A percentile compares a stretch with the other conserved stretches of the same genome.
Evolutionary conservation across 2,329 filamentous ascomycete species (phyloP).

Genomic region (Zasmidium citrigriseum): DNA sequence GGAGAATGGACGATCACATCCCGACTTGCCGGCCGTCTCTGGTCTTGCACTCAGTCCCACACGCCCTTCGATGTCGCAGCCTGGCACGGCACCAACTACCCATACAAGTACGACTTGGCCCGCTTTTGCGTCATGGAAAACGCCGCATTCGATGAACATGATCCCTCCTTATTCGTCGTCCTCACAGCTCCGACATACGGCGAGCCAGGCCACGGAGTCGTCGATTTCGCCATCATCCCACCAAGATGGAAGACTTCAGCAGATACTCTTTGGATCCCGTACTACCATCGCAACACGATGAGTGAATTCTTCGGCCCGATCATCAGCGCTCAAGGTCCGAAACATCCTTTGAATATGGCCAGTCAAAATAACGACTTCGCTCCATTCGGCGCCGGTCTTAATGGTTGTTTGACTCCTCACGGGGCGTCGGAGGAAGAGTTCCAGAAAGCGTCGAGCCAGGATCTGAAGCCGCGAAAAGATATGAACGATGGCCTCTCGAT

Average conservation of each 20-base stretch:
- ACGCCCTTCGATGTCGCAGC: conserved; percentile 69
- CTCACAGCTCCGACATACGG: conserved; percentile 58
- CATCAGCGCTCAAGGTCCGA: conserved; percentile 56
- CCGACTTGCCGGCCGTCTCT: conserved; percentile 11
- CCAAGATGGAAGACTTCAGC: conserved; percentile 68
- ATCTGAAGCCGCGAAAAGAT: conserved; percentile 15
- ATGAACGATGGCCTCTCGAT: conserved; percentile 12
- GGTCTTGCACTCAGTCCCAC: conserved; percentile 51
- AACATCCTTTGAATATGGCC: conserved; percentile 32
- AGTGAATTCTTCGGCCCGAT: conserved; percentile 64
- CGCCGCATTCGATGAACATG: conserved; percentile 62
- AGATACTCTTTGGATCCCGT: conserved; percentile 70
- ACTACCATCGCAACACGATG: conserved; percentile 69
- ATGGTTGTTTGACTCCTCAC: conserved; percentile 15
- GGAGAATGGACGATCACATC: conserved; percentile 16
- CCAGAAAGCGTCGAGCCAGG: conserved; percentile 12
- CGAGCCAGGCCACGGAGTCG: conserved; percentile 54
- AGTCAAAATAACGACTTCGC: conserved; percentile 7
- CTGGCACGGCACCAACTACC: conserved; percentile 67
- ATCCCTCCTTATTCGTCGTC: conserved; percentile 66
- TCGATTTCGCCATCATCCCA: conserved; percentile 71
- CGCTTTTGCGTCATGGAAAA: conserved; percentile 59
- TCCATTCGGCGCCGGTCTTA: conserved; percentile 17
- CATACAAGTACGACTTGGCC: conserved; percentile 57
- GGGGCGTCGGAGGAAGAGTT: conserved; percentile 15